Conservation (phyloP, 495 filamentous ascomycete genomes). For the Trichoderma reesei region DNA sequence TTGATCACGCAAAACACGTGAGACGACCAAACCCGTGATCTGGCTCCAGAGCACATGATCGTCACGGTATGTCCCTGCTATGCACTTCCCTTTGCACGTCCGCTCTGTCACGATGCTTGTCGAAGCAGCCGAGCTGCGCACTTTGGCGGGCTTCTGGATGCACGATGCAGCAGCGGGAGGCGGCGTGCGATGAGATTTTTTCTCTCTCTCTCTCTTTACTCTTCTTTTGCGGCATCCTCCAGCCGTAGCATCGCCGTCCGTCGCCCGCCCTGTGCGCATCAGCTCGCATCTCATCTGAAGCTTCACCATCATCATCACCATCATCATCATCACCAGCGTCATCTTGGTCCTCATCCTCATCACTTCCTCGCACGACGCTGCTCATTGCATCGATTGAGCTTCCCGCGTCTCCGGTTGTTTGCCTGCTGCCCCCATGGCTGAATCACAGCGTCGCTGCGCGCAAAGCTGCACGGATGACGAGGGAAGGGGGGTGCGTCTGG, state of each 20-base stretch:
- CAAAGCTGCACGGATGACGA: not conserved
- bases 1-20: conserved; percentile 13
- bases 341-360: too few relatives aligned
- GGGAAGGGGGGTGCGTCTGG: too few relatives aligned
- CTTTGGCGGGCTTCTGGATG: not conserved
- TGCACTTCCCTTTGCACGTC: not conserved
- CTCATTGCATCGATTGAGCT: not conserved
- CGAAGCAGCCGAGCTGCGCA: not conserved
- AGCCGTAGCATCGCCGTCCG: not conserved
- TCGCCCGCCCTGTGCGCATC: not conserved
- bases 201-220: not conserved
- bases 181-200: not conserved
- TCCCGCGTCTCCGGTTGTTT: not conserved
- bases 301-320: too few relatives aligned
- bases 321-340: too few relatives aligned
- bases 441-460: not conserved
- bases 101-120: not conserved
- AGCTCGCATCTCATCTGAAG: not conserved
- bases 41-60: conserved; percentile 13
- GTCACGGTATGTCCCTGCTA: conserved; percentile 5
- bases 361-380: not conserved
- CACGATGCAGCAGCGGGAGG: not conserved
- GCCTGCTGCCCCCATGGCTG: not conserved
- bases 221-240: not conserved
- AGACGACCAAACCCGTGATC: conserved; percentile 13